Evolutionary conservation across 2,329 filamentous ascomycete species (phyloP), one percentile per base, ranked within the genome.

Genomic region (Macroventuria anomochaeta): DNA sequence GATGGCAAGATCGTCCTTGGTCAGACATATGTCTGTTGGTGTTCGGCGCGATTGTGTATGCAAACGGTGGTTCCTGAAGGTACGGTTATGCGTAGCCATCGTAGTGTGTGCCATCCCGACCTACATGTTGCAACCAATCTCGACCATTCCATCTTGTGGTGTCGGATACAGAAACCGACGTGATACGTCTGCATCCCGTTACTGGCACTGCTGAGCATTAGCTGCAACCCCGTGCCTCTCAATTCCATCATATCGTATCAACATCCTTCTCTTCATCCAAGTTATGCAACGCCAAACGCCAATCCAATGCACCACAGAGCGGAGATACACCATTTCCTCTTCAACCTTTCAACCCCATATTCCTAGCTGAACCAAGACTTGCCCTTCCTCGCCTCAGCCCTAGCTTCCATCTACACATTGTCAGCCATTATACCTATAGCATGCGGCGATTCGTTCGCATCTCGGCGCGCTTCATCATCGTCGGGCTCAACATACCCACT

Each of bases 401-500:
- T 51, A 4, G 64, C 64, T 11, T 55, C 53, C 61, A 63, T 62
- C 64, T 67, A 29, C 12, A 21, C 7, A 26, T 7, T 3, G 29
- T 61, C 36, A 65, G 57, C 39, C 1, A 34, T 11, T 2, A 10
- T 5, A 13, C 18, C 11, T 13, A 25, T 17, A 23, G 8, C 17
- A 15, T 31, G 38, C 29, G 10, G 15, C 8, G 4, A 12, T 3
- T 37, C 21, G 25, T 21, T 26, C 21, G 32, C 15, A 20, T 34
- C 34, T 34, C 21, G 6, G n/a, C 6, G 10, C 10, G 33, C 7
- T 10, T 26, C 33, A 25, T 17, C 7, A 13, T 8, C 8, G 8
- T 25, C 23, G 15, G 17, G 40, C 3, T 15, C 12, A 40, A 77
- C 85, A 67, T 82, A 96, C 92, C 93, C 93, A 97, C 79, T 88